Conservation (phyloP, 1,139 yeast species). For the Suhomyces bokatorum region DNA sequence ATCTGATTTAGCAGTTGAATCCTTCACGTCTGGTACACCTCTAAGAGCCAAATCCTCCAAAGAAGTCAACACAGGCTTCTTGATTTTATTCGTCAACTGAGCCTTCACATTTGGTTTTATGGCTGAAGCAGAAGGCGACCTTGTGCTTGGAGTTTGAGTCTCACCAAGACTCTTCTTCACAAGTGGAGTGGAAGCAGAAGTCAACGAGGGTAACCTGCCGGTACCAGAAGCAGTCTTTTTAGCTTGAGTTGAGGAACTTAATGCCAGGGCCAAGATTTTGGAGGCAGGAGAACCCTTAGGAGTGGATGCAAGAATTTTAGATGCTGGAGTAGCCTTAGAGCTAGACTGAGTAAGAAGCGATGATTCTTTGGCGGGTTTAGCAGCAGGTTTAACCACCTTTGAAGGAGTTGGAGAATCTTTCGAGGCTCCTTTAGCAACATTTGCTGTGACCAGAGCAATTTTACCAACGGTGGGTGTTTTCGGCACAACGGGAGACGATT, state of each 20-base stretch:
- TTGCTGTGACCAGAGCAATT: not conserved
- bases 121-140: not conserved
- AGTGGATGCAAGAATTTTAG: not conserved
- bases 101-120: constrained; percentile 1
- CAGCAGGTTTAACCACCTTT: not conserved
- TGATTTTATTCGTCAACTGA: constrained; percentile 15
- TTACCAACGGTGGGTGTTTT: not conserved
- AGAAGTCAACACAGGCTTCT: constrained; percentile 44
- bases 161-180: not conserved
- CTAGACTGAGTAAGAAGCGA: not conserved
- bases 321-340: not conserved
- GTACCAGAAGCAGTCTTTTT: not conserved
- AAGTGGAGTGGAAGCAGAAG: not conserved
- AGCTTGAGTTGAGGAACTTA: not conserved
- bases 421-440: not conserved
- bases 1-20: constrained; percentile 17
- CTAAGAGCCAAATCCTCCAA: constrained; percentile 56
- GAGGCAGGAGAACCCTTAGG: not conserved
- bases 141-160: not conserved
- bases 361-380: not conserved
- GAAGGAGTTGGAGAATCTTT: not conserved
- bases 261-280: not conserved
- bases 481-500: not conserved
- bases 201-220: not conserved
- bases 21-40: constrained; percentile 66